Base-by-base conservation (phyloP, 306 rosid genomes). In the Rubus parviflorus region DNA sequence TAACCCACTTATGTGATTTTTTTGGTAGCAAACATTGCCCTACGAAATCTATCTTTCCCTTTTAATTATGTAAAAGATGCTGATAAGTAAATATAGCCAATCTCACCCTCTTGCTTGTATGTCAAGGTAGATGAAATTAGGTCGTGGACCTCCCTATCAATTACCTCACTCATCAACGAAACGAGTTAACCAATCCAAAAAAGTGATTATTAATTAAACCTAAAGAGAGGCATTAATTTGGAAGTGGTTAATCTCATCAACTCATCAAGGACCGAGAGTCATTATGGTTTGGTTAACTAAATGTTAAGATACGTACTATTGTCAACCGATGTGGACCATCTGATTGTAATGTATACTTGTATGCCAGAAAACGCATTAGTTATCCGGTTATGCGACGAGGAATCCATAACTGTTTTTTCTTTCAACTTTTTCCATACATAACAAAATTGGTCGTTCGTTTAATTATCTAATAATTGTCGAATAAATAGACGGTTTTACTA, bases 41-140 rank as follows among this genome's bases (percentile, higher is more conserved):
- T 70, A 74, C 89, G 70, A 70, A 75, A 83, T 83, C 79, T 79
- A 23, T 65, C 79, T 83, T 80, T 77, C 58, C 7, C 79, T 66
- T 58, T 74, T 22, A 76, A 80, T 82, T 42, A 73, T 80, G 86
- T 60, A 47, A 62, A 73, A 68, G 82, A 69, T 73, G 68, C 70
- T 75, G 68, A 51, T 61, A 69, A 64, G 82, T 80, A 62, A 81
- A 80, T 45, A 66, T 30, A 30, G 2, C 35, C 35, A 30, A 30
- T 30, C 35, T 30, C 35, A 30, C 35, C 35, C 35, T 2, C 6
- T 84, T 61, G 82, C 80, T 48, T 84, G 75, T 63, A 60, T 68
- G 65, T 66, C 76, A 84, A 77, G 88, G 78, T 53, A 75, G 47
- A 63, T 45, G 54, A 47, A 68, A 46, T 82, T 75, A 41, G 23